These are phyloP conservation scores for Cornus kousa DNA, from an alignment of 148 eudicot genomes.

Conservation along the genomic window DNA sequence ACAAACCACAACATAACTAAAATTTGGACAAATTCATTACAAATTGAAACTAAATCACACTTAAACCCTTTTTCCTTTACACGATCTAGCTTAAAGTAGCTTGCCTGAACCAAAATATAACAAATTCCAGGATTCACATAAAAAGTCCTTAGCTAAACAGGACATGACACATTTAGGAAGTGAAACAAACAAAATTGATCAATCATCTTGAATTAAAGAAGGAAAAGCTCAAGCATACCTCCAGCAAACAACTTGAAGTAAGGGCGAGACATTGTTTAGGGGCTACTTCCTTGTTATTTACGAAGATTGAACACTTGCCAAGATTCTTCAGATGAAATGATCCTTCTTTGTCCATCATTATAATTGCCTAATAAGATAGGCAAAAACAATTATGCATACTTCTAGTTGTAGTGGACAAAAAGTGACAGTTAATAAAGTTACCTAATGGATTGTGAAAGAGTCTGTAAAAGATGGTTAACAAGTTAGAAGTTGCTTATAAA, in stretches of 20 bases:
- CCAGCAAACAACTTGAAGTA: conserved; percentile 48
- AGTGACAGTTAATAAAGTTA: neutral
- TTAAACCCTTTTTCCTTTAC: too few relatives aligned
- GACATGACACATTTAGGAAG: neutral
- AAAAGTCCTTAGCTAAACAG: too few relatives aligned
- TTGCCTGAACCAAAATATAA: too few relatives aligned
- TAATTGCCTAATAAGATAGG: conserved; percentile 41
- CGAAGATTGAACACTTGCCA: conserved; percentile 42
- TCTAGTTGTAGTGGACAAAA: too few relatives aligned
- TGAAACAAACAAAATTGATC: neutral
- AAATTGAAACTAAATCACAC: too few relatives aligned
- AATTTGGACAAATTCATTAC: too few relatives aligned
- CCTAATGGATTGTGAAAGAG: neutral
- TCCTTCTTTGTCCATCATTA: conserved; percentile 54
- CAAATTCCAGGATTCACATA: too few relatives aligned
- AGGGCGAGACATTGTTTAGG: conserved; percentile 33
- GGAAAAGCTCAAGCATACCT: conserved; percentile 34
- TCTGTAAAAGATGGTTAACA: too few relatives aligned
- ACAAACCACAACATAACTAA: too few relatives aligned
- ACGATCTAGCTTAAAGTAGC: too few relatives aligned
- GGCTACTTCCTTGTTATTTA: conserved; percentile 46
- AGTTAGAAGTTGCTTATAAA: too few relatives aligned
- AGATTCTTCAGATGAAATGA: conserved; percentile 48
- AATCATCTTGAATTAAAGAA: neutral
- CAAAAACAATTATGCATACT: neutral